phyloP scores from a whole-genome alignment of 306 rosid species.

The Quercus suber region DNA sequence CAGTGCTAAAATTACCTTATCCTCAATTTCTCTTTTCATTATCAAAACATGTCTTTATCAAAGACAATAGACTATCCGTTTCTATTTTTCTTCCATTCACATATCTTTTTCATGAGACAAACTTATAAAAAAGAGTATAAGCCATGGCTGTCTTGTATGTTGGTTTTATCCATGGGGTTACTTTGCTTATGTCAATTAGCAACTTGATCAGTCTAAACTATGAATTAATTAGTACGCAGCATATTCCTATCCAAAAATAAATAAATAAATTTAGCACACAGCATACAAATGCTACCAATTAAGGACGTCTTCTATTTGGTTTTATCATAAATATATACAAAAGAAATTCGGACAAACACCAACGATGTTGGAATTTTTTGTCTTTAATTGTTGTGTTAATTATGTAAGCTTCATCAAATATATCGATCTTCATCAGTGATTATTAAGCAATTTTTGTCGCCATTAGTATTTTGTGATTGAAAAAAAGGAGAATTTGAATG shows the following conservation, averaged over 20 bases:
- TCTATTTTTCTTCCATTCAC: slow-evolving; percentile 14
- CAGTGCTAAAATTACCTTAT: slow-evolving; percentile 22
- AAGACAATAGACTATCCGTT: slow-evolving; percentile 11
- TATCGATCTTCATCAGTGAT: slow-evolving; percentile 55
- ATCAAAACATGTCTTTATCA: slow-evolving; percentile 43
- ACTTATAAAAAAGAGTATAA: slow-evolving; percentile 16
- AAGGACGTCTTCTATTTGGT: slow-evolving; percentile 7
- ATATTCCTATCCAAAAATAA: too few species aligned
- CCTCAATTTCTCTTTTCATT: slow-evolving; percentile 1
- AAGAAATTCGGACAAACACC: slow-evolving; percentile 10
- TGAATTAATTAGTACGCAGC: neutral
- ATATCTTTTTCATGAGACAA: slow-evolving; percentile 13
- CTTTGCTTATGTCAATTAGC: slow-evolving; percentile 46
- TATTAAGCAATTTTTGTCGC: slow-evolving; percentile 31
- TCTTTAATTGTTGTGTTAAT: slow-evolving; percentile 40
- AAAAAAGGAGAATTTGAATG: slow-evolving; percentile 10
- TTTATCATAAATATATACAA: slow-evolving; percentile 10
- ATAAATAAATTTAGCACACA: neutral
- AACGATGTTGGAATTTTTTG: slow-evolving; percentile 38
- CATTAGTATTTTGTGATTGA: slow-evolving; percentile 5
- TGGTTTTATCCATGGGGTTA: slow-evolving; percentile 26
- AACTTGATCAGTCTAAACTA: slow-evolving; percentile 23
- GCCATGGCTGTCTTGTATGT: slow-evolving; percentile 38
- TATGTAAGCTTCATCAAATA: slow-evolving; percentile 41
- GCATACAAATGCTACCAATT: slow-evolving; percentile 16